These are phyloP conservation scores for Diplogelasinospora grovesii DNA, from an alignment of 495 filamentous ascomycete genomes.

Conservation along the genomic window DNA sequence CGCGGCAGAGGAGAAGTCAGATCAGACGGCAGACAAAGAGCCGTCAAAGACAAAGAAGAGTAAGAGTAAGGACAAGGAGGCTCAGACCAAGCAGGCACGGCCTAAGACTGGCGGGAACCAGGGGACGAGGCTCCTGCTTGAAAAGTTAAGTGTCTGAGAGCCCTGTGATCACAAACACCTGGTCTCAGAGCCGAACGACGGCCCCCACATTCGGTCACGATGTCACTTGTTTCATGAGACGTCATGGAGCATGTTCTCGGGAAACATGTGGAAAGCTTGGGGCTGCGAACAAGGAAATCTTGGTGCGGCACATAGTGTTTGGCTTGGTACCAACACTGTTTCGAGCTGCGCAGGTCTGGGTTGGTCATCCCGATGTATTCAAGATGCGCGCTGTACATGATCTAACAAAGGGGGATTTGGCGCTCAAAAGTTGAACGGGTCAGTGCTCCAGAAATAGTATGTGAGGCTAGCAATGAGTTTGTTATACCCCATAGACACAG, in stretches of 20 bases:
- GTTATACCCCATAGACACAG: too few relatives aligned
- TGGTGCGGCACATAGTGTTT: neutral
- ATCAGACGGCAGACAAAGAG: constrained; percentile 28
- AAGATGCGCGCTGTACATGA: too few relatives aligned
- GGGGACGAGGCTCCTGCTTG: constrained; percentile 39
- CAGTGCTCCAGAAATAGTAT: too few relatives aligned
- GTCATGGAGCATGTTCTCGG: neutral
- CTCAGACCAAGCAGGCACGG: constrained; percentile 35
- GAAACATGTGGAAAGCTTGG: neutral
- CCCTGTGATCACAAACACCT: neutral
- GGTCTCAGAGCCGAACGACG: too few relatives aligned
- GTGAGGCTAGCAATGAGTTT: too few relatives aligned
- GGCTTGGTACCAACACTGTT: constrained; percentile 1
- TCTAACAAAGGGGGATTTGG: too few relatives aligned
- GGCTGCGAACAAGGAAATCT: neutral
- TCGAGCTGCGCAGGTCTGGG: too few relatives aligned
- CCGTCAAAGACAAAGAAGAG: constrained; percentile 29
- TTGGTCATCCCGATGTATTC: too few relatives aligned
- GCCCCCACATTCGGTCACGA: too few relatives aligned
- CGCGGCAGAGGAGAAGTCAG: constrained; percentile 35
- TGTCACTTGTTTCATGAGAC: too few relatives aligned
- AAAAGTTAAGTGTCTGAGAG: constrained; percentile 29
- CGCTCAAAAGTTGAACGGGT: too few relatives aligned
- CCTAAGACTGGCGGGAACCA: constrained; percentile 17
- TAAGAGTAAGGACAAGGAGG: constrained; percentile 2